Evolutionary conservation across 306 rosid genomes (phyloP), one percentile per base, ranked within the genome.

Genomic region (Malus sieversii): DNA sequence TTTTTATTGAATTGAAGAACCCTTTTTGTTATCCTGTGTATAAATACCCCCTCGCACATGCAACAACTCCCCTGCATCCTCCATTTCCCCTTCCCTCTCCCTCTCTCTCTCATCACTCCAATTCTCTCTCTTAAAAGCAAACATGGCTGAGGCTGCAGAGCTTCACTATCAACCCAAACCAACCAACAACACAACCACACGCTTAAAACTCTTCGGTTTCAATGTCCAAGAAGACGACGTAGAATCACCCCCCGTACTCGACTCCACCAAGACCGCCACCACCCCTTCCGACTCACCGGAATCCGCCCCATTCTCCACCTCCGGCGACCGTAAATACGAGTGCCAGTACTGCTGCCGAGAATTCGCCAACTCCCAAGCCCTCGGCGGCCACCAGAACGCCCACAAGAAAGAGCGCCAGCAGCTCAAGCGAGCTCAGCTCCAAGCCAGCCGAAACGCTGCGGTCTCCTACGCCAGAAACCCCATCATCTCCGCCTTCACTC

Each of bases 321-420:
- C 93, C 85, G 86, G 87, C 8, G 97, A 91, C 70, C 81, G 99
- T 45, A 95, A 90, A 80, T 95, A 85, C 82, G 99, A 92, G 96
- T 95, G 99, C 40, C 99, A 92, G 70, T 95, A 95, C 84, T 95
- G 99, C 66, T 89, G 87, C 80, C 78, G 99, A 4, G 97, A 95
- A 84, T 95, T 95, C 70, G 97, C 96, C 18, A 95, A 95, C 72
- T 95, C 99, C 30, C 99, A 95, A 80, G 99, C 99, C 5, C 93
- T 95, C 51, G 99, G 99, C 0, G 99, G 99, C 10, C 99, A 95
- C 82, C 99, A 95, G 40, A 95, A 95, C 90, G 99, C 99, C 1
- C 99, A 95, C 89, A 92, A 92, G 85, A 95, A 95, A 76, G 99
- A 95, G 85, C 81, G 99, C 51, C 97, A 95, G 55, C 97, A 92